These are phyloP conservation scores for Microbotryum lychnidis-dioicae DNA, from an alignment of 1,284 basidiomycete species.

Conservation along the genomic window DNA sequence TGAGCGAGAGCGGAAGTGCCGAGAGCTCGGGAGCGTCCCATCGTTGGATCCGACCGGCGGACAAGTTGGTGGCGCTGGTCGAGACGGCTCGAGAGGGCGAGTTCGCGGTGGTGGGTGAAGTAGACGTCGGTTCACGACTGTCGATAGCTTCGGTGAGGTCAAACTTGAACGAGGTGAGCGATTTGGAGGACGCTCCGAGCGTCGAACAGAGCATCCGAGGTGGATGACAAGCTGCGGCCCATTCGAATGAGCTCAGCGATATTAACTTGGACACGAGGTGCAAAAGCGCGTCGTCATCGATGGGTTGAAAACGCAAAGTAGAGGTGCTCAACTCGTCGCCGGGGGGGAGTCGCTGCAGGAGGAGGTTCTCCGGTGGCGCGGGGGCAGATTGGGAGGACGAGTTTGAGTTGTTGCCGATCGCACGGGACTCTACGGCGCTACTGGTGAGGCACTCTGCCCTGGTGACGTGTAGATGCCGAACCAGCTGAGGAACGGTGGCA, in stretches of 20 bases:
- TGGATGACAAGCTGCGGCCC: conserved; percentile 17
- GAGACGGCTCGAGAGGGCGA: not conserved
- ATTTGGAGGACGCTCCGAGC: conserved; percentile 6
- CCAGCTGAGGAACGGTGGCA: not conserved
- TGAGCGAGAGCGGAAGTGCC: conserved; percentile 7
- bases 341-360: not conserved
- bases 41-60: not conserved
- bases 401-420: not conserved
- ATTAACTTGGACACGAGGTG: conserved; percentile 10
- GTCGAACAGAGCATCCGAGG: conserved; percentile 20
- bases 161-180: conserved; percentile 14
- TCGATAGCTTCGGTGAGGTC: conserved; percentile 1
- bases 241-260: conserved; percentile 16
- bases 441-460: not conserved
- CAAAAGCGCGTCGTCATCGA: conserved; percentile 14
- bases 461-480: not conserved
- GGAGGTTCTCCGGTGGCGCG: not conserved
- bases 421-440: not conserved
- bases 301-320: not conserved
- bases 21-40: conserved; percentile 26
- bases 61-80: not conserved
- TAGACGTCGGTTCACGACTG: not conserved
- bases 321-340: not conserved
- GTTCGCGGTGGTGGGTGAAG: not conserved
- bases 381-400: not conserved